Evolutionary conservation across 805 yeast species (phyloP).

Genomic region (Hanseniaspora valbyensis): DNA sequence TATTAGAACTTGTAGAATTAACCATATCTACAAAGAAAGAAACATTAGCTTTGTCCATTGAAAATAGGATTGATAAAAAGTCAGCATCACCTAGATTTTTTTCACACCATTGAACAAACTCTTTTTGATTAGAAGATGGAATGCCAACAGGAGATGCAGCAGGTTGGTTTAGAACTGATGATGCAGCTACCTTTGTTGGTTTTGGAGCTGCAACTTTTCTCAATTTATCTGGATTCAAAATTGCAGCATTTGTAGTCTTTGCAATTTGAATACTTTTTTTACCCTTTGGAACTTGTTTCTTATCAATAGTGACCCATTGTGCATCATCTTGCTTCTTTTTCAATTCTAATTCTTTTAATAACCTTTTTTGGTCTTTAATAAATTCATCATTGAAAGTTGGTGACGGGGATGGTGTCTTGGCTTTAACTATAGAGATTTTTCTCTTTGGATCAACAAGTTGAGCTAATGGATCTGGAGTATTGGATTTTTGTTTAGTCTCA

Average conservation of each 20-base stretch:
- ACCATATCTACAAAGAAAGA: constrained; percentile 13
- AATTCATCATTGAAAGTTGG: neutral
- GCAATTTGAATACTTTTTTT: constrained; percentile 19
- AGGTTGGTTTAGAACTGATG: neutral
- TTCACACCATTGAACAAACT: constrained; percentile 6
- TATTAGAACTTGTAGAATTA: constrained; percentile 9
- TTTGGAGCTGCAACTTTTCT: constrained; percentile 26
- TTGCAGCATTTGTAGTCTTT: constrained; percentile 19
- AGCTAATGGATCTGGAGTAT: neutral
- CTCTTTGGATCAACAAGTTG: neutral
- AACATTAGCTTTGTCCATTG: constrained; percentile 3
- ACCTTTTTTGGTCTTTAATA: constrained; percentile 8
- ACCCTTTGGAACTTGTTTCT: constrained; percentile 23
- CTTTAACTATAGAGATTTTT: neutral
- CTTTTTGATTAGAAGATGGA: constrained; percentile 7
- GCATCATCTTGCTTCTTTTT: constrained; percentile 7
- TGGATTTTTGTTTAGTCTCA: neutral
- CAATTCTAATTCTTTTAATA: neutral
- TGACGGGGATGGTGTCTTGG: neutral
- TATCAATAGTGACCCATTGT: constrained; percentile 11
- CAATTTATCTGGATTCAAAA: constrained; percentile 29
- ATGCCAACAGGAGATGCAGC: neutral
- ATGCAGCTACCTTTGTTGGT: neutral
- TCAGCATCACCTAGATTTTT: constrained; percentile 9
- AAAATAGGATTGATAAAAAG: constrained; percentile 6